phyloP scores from a whole-genome alignment of 2,329 filamentous ascomycete species.

The Cadophora gregata region DNA sequence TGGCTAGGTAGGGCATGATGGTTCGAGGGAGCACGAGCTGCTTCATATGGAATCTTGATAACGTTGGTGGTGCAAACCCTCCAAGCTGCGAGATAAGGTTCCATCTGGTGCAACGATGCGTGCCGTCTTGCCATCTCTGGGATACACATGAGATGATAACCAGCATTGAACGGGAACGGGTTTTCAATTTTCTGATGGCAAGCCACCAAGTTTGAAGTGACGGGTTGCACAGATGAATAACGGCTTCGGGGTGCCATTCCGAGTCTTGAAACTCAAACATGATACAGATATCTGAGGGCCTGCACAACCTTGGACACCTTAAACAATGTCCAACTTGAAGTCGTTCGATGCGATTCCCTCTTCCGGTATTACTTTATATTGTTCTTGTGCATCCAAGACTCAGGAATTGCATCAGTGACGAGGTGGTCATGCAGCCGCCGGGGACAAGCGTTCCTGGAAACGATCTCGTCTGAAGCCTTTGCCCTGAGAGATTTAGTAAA shows the following conservation, averaged over 20 bases:
- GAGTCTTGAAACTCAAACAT: conserved; percentile 8
- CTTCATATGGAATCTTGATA: conserved; percentile 10
- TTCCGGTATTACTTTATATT: conserved; percentile 1
- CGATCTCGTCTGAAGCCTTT: not conserved
- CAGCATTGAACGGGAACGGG: not conserved
- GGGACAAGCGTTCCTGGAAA: conserved; percentile 1
- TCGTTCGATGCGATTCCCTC: conserved; percentile 6
- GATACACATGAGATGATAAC: not conserved
- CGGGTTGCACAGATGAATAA: conserved; percentile 10
- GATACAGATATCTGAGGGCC: conserved; percentile 15
- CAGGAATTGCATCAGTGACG: conserved; percentile 9
- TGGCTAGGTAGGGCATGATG: not conserved
- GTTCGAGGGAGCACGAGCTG: conserved; percentile 19
- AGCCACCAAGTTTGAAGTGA: conserved; percentile 4
- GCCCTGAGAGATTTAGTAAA: conserved; percentile 4
- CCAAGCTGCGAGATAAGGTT: conserved; percentile 18
- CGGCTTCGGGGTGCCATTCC: conserved; percentile 10
- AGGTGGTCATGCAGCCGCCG: conserved; percentile 8
- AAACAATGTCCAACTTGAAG: not conserved
- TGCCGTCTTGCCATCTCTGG: not conserved
- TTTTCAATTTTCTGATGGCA: not conserved
- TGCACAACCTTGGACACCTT: not conserved
- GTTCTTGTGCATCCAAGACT: conserved; percentile 4
- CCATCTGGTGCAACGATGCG: conserved; percentile 2
- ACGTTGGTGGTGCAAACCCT: not conserved